These are phyloP conservation scores for Cylindrodendrum hubeiense DNA, from an alignment of 2,329 filamentous ascomycete species.

Conservation along the genomic window DNA sequence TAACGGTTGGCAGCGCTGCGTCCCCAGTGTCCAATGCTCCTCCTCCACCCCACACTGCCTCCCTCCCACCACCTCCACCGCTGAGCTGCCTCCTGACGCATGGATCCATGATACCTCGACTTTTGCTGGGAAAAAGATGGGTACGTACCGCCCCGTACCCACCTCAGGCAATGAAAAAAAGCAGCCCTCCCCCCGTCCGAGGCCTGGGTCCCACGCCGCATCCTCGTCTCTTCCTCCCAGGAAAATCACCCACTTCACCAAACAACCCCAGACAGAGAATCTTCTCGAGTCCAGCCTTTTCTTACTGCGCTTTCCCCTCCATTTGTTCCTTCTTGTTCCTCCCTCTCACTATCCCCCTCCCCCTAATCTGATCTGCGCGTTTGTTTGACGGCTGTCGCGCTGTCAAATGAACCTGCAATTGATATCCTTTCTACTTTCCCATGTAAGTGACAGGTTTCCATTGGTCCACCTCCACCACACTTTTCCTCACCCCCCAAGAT, in stretches of 20 bases:
- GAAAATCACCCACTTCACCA: constrained; percentile 29
- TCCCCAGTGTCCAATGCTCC: constrained; percentile 4
- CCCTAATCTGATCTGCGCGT: constrained; percentile 72
- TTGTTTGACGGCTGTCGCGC: constrained; percentile 87
- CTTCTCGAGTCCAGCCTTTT: constrained; percentile 34
- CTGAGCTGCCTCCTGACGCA: constrained; percentile 39
- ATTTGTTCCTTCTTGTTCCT: constrained; percentile 28
- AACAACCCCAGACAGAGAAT: constrained; percentile 41
- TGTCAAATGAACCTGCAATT: constrained; percentile 99
- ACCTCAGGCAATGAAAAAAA: constrained; percentile 47
- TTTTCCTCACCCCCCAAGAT: constrained; percentile 37
- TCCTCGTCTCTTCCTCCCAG: constrained; percentile 39
- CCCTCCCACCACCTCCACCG: constrained; percentile 11
- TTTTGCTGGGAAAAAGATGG: background rate
- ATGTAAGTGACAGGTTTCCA: constrained; percentile 63
- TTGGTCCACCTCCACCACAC: constrained; percentile 36
- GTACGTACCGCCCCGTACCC: constrained; percentile 34
- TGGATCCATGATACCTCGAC: constrained; percentile 16
- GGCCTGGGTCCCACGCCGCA: constrained; percentile 36
- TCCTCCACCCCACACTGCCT: constrained; percentile 10
- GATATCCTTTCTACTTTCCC: constrained; percentile 69
- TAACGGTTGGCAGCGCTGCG: background rate
- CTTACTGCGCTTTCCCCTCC: constrained; percentile 37
- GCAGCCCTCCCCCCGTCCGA: constrained; percentile 43
- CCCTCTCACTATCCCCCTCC: constrained; percentile 36